These are phyloP conservation scores for Lactarius pseudohatsudake DNA, from an alignment of 768 basidiomycete species.

Conservation along the genomic window DNA sequence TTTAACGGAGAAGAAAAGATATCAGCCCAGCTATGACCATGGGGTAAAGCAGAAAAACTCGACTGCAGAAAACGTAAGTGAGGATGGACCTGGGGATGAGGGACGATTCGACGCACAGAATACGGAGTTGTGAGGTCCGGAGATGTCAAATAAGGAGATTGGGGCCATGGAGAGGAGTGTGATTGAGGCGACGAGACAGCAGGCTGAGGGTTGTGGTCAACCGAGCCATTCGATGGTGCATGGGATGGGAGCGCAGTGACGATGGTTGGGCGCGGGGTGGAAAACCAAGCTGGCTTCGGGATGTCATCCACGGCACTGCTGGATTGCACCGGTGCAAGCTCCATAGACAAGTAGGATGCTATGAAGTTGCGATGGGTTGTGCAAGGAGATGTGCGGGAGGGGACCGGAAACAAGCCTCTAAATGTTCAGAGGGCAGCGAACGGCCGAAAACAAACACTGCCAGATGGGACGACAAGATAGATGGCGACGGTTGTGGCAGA, in stretches of 20 bases:
- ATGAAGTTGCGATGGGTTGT: constrained; percentile 1
- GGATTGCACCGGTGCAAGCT: constrained; percentile 22
- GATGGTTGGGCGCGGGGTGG: constrained; percentile 33
- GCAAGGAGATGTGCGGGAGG: neutral
- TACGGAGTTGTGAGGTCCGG: constrained; percentile 28
- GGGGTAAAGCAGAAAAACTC: constrained; percentile 31
- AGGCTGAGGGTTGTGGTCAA: constrained; percentile 19
- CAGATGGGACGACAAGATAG: constrained; percentile 9
- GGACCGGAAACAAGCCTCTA: neutral
- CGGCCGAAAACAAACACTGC: neutral
- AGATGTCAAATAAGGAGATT: constrained; percentile 33
- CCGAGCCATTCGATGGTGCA: constrained; percentile 6
- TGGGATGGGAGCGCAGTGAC: constrained; percentile 23
- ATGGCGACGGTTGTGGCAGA: neutral
- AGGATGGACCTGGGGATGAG: constrained; percentile 9
- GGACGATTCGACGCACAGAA: constrained; percentile 16
- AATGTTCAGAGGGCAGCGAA: neutral
- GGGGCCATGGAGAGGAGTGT: constrained; percentile 37
- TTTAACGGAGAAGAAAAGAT: constrained; percentile 64
- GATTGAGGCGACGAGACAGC: constrained; percentile 28
- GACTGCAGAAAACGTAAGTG: constrained; percentile 31
- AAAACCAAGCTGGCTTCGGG: constrained; percentile 35
- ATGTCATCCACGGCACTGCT: constrained; percentile 19
- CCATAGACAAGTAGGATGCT: constrained; percentile 17
- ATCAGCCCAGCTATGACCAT: constrained; percentile 51